Conservation (phyloP, 2,329 filamentous ascomycete genomes). For the Mollisiaceae sp. region DNA sequence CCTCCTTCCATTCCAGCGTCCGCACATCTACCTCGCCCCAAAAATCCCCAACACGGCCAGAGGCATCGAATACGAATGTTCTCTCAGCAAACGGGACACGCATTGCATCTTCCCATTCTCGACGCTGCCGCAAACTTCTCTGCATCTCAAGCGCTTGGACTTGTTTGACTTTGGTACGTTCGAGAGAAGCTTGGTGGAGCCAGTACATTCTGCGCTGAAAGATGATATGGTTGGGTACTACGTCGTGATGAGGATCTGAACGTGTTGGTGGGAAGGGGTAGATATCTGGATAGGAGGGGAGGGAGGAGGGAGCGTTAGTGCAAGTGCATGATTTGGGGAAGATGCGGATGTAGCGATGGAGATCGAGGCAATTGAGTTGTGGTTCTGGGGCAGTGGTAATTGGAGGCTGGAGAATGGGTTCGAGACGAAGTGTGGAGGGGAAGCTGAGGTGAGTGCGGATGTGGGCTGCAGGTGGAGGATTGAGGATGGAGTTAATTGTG, state of each 20-base stretch:
- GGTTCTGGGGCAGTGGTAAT: neutral
- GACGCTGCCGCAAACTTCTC: neutral
- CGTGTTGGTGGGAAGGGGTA: neutral
- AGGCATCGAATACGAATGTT: neutral
- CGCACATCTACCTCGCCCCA: neutral
- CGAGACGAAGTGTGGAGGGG: neutral
- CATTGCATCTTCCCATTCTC: neutral
- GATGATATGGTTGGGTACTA: neutral
- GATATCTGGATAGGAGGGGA: neutral
- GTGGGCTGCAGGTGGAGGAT: neutral
- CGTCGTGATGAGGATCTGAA: neutral
- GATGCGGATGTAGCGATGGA: conserved; percentile 5
- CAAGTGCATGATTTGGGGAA: neutral
- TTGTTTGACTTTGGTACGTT: neutral
- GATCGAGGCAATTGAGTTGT: neutral
- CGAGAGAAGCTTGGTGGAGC: neutral
- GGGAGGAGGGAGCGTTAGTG: neutral
- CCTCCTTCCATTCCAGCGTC: neutral
- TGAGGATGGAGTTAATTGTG: neutral
- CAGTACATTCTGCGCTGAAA: conserved; percentile 4
- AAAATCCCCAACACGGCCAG: neutral
- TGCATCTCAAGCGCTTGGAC: neutral
- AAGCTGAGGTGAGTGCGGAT: neutral
- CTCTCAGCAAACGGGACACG: neutral
- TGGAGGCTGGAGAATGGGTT: neutral